A percentile compares a stretch with the other conserved stretches of the same genome.
phyloP scores from a whole-genome alignment of 1,139 yeast genomes.

The Pichia cactophila region DNA sequence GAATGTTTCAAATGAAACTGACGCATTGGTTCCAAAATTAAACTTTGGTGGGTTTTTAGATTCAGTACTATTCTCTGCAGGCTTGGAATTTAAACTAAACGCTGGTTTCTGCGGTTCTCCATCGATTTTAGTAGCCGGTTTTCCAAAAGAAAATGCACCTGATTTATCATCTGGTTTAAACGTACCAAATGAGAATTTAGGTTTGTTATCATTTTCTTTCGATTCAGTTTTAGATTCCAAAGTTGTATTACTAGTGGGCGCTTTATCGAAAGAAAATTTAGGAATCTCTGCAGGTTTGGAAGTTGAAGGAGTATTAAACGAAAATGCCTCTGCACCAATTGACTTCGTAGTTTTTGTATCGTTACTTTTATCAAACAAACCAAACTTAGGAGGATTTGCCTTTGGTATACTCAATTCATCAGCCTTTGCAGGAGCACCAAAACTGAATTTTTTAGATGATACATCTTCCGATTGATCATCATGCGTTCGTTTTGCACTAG shows the following conservation, averaged over 20 bases:
- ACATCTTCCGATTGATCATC: background rate
- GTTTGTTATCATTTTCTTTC: background rate
- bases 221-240: background rate
- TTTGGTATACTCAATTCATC: background rate
- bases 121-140: background rate
- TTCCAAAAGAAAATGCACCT: background rate
- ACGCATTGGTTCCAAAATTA: background rate
- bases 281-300: conserved; percentile 1
- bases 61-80: background rate
- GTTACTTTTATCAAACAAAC: background rate
- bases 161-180: background rate
- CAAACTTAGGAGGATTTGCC: background rate
- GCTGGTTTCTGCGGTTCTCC: background rate
- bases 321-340: background rate
- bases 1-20: background rate
- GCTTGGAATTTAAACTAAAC: too few species aligned
- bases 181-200: background rate
- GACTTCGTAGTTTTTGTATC: background rate
- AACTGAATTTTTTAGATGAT: background rate
- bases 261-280: conserved; percentile 5
- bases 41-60: background rate
- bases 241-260: background rate
- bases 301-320: background rate
- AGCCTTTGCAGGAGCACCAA: background rate
- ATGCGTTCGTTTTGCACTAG: background rate